Conservation (phyloP, 176 grass and related monocot genomes). For the Thinopyrum elongatum region DNA sequence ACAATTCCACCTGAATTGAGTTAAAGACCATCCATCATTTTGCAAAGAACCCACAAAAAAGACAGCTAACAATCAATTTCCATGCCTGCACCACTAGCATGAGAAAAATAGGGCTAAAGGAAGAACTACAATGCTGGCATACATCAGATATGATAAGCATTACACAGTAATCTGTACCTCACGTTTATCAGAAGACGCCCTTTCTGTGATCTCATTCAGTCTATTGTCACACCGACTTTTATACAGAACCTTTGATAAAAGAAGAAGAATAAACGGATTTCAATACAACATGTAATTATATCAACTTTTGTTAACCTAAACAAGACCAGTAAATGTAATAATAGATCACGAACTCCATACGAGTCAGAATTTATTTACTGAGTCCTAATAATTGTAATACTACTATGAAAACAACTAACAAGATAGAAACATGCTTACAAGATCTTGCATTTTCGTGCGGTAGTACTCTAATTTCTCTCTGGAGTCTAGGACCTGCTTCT, state of each 20-base stretch:
- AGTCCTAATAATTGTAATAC: not conserved
- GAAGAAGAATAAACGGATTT: slow-evolving; percentile 14
- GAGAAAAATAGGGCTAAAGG: slow-evolving; percentile 17
- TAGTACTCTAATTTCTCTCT: slow-evolving; percentile 95
- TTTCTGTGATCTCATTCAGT: slow-evolving; percentile 98
- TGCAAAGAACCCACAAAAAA: slow-evolving; percentile 6
- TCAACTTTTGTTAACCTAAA: slow-evolving; percentile 12
- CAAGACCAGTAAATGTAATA: not conserved
- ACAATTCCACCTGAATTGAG: slow-evolving; percentile 77
- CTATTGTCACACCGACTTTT: slow-evolving; percentile 99
- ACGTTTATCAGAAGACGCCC: slow-evolving; percentile 87
- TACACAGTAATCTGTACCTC: slow-evolving; percentile 57
- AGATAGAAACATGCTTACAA: slow-evolving; percentile 57
- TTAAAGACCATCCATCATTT: slow-evolving; percentile 16
- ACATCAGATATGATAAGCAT: not conserved
- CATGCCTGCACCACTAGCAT: slow-evolving; percentile 21
- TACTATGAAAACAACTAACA: slow-evolving; percentile 32
- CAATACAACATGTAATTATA: not conserved
- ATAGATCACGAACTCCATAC: not conserved
- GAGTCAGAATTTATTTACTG: slow-evolving; percentile 15
- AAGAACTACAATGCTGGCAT: not conserved
- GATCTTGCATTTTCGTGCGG: slow-evolving; percentile 96
- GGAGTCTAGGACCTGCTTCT: slow-evolving; percentile 91
- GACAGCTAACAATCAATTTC: not conserved
- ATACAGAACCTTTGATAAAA: slow-evolving; percentile 73